These are phyloP conservation scores for Typha latifolia DNA, from an alignment of 176 grass and related monocot species.

Conservation along the genomic window DNA sequence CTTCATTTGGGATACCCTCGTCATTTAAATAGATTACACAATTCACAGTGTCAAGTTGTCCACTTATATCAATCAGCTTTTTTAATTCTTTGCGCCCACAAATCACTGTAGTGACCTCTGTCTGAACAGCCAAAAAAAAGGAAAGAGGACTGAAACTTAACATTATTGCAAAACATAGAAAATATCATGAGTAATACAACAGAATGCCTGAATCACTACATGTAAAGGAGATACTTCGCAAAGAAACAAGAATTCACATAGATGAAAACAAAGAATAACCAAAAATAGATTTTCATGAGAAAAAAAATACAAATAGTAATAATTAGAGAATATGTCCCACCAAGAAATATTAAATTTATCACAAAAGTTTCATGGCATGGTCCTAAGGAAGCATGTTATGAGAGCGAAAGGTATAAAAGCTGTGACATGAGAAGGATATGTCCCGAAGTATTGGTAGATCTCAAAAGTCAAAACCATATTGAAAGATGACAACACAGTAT, in stretches of 20 bases:
- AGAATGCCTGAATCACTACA: neutral
- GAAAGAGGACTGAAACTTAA: neutral
- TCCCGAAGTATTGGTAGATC: too few relatives aligned
- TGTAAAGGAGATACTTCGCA: neutral
- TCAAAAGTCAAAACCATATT: too few relatives aligned
- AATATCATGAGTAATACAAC: neutral
- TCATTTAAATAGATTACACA: slow-evolving; percentile 80
- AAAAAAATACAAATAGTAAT: neutral
- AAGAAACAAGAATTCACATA: neutral
- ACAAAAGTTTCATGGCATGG: too few relatives aligned
- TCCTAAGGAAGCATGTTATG: too few relatives aligned
- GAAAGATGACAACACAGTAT: too few relatives aligned
- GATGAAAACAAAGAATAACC: neutral
- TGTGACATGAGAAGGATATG: too few relatives aligned
- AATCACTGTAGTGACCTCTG: slow-evolving; percentile 75
- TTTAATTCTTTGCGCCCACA: slow-evolving; percentile 87
- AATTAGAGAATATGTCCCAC: too few relatives aligned
- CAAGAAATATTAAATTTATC: too few relatives aligned
- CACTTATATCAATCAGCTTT: slow-evolving; percentile 75
- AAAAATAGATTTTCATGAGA: neutral
- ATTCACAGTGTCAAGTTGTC: slow-evolving; percentile 72
- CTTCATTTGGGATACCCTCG: slow-evolving; percentile 55
- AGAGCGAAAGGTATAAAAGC: too few relatives aligned
- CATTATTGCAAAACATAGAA: neutral
- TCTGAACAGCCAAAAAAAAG: slow-evolving; percentile 45